phyloP scores from a whole-genome alignment of 805 yeast species.

The Lipomyces starkeyi region DNA sequence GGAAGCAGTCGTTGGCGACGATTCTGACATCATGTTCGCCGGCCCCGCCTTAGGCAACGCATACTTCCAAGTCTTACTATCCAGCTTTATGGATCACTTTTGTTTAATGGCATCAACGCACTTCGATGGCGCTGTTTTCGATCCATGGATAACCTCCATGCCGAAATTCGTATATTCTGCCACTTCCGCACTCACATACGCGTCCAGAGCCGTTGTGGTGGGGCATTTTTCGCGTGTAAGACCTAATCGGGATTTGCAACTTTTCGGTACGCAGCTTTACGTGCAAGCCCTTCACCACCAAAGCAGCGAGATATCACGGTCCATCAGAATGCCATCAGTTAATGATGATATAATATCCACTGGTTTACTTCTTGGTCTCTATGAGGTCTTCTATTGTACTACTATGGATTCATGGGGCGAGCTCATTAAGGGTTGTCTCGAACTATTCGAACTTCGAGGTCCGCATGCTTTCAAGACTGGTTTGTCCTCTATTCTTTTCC shows the following conservation, averaged over 20 bases:
- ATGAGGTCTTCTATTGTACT: constrained; percentile 2
- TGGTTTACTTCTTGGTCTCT: constrained; percentile 8
- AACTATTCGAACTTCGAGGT: constrained; percentile 5
- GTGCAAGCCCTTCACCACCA: not conserved
- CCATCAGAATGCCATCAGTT: not conserved
- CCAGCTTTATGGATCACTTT: constrained; percentile 7
- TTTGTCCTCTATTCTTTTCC: constrained; percentile 6
- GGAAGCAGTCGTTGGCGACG: not conserved
- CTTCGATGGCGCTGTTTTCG: constrained; percentile 5
- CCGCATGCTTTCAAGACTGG: constrained; percentile 13
- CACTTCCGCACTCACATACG: not conserved
- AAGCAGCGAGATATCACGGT: not conserved
- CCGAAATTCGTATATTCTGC: not conserved
- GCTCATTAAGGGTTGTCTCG: constrained; percentile 8
- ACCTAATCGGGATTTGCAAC: not conserved
- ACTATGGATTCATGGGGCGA: not conserved
- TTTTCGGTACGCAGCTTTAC: not conserved
- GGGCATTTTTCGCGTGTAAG: not conserved
- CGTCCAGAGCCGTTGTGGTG: not conserved
- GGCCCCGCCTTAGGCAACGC: not conserved
- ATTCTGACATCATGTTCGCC: not conserved
- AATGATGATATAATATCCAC: constrained; percentile 11
- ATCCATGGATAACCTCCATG: constrained; percentile 1
- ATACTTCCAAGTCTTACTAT: not conserved
- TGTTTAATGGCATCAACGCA: not conserved